A percentile compares a stretch with the other conserved stretches of the same genome.
Evolutionary conservation across 192 early-diverging fungal species (phyloP).

Genomic region (Backusella tuberculispora): DNA sequence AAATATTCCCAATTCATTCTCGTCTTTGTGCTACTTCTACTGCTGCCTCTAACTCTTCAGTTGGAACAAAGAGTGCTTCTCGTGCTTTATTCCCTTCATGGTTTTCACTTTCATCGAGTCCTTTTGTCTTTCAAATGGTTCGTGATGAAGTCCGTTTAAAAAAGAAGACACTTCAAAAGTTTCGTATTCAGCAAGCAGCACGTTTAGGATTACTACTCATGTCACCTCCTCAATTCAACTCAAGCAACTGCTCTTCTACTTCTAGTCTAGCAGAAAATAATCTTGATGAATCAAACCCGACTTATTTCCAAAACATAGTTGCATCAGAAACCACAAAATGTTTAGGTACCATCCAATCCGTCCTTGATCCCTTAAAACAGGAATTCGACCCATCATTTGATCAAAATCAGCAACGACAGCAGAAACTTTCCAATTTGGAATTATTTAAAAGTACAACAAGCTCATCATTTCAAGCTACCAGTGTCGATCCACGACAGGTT

Average conservation of each 20-base stretch:
- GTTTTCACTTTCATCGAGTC: slow-evolving; percentile 32
- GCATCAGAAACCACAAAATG: slow-evolving; percentile 12
- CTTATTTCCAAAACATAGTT: slow-evolving; percentile 1
- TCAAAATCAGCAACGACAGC: neutral
- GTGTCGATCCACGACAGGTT: neutral
- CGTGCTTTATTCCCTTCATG: slow-evolving; percentile 32
- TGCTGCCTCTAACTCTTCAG: neutral
- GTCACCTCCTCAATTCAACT: slow-evolving; percentile 44
- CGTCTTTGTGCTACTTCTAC: slow-evolving; percentile 22
- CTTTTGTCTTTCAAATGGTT: slow-evolving; percentile 51
- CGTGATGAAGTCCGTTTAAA: slow-evolving; percentile 65
- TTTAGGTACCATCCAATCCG: slow-evolving; percentile 31
- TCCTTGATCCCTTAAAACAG: slow-evolving; percentile 20
- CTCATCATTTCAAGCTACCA: too few species aligned
- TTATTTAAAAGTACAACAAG: too few species aligned
- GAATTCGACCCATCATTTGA: slow-evolving; percentile 11
- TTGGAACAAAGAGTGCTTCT: slow-evolving; percentile 23
- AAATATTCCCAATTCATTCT: slow-evolving; percentile 29
- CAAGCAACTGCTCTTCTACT: slow-evolving; percentile 14
- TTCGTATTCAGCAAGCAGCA: slow-evolving; percentile 61
- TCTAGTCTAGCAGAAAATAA: neutral
- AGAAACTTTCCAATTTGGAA: too few species aligned
- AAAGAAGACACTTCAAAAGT: slow-evolving; percentile 45
- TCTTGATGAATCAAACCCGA: neutral
- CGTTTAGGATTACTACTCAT: slow-evolving; percentile 67